Percentiles rank a stretch among this genome's conserved stretches.
Conservation (phyloP, 2,329 filamentous ascomycete species). For the Chrysoporthe cubensis region DNA sequence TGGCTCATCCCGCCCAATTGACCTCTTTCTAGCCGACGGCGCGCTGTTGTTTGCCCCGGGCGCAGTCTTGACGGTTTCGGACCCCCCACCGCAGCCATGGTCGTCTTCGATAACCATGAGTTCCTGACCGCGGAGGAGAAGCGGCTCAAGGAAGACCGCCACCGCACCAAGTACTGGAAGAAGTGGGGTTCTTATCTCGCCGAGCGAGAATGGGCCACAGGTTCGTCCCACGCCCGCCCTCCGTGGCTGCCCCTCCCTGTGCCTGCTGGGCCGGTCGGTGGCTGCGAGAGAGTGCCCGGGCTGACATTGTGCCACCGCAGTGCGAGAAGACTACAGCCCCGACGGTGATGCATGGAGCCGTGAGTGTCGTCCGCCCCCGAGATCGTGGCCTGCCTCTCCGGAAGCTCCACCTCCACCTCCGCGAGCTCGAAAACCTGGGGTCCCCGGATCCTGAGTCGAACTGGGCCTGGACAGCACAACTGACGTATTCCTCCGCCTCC, state of each 20-base stretch:
- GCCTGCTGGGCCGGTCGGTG: slow-evolving; percentile 22
- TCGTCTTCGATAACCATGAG: slow-evolving; percentile 85
- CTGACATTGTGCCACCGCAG: slow-evolving; percentile 47
- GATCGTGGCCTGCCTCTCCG: slow-evolving; percentile 14
- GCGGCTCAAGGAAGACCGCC: slow-evolving; percentile 82
- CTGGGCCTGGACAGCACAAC: slow-evolving; percentile 34
- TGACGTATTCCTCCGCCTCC: slow-evolving; percentile 25
- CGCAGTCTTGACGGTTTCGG: background rate
- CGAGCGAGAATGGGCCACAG: slow-evolving; percentile 94
- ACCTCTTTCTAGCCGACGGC: background rate
- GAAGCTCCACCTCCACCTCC: slow-evolving; percentile 28
- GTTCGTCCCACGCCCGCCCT: slow-evolving; percentile 49
- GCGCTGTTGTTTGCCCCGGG: background rate
- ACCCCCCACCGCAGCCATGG: slow-evolving; percentile 62
- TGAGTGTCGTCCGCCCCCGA: slow-evolving; percentile 54
- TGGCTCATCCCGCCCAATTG: background rate
- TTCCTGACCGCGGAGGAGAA: slow-evolving; percentile 90
- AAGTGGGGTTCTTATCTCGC: slow-evolving; percentile 95
- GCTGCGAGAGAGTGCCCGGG: background rate
- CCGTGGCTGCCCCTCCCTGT: slow-evolving; percentile 10
- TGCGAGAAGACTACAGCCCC: slow-evolving; percentile 87
- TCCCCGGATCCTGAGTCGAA: slow-evolving; percentile 20
- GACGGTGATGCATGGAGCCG: slow-evolving; percentile 96
- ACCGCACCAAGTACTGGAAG: slow-evolving; percentile 93
- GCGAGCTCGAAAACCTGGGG: slow-evolving; percentile 23